Conservation (phyloP, 768 basidiomycete species). For the Leccinum arenicola region DNA sequence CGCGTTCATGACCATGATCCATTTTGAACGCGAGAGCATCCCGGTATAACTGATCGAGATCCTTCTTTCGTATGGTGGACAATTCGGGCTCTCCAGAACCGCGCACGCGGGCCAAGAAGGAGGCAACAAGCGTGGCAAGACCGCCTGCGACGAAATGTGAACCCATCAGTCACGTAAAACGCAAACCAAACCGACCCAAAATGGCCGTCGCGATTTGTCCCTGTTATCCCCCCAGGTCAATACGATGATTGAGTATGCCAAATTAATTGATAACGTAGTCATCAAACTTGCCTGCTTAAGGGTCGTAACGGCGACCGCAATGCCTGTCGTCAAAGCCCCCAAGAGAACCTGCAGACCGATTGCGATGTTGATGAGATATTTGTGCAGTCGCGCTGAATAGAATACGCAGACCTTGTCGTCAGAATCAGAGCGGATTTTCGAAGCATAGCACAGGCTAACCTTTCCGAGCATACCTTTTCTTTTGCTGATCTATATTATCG, state of each 20-base stretch:
- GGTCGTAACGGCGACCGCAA: slow-evolving; percentile 46
- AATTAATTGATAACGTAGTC: no score
- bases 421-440: slow-evolving; percentile 4
- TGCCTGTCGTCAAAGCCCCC: slow-evolving; percentile 64
- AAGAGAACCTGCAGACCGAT: slow-evolving; percentile 63
- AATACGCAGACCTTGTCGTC: not conserved
- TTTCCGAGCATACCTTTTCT: slow-evolving; percentile 44
- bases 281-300: slow-evolving; percentile 39
- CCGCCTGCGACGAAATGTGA: slow-evolving; percentile 42
- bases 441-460: slow-evolving; percentile 28
- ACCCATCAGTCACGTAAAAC: not conserved
- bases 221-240: not conserved
- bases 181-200: slow-evolving; percentile 31
- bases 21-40: slow-evolving; percentile 55
- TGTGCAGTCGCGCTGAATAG: slow-evolving; percentile 14
- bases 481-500: slow-evolving; percentile 42
- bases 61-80: slow-evolving; percentile 51
- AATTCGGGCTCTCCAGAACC: slow-evolving; percentile 70
- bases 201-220: slow-evolving; percentile 38
- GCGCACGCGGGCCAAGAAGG: slow-evolving; percentile 67
- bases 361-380: slow-evolving; percentile 41
- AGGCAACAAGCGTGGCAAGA: slow-evolving; percentile 64
- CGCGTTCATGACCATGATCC: slow-evolving; percentile 47
- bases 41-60: slow-evolving; percentile 65
- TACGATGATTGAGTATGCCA: not conserved